Evolutionary conservation across 352 stramenopile genomes (phyloP).

Genomic region (Globisporangium sylvaticum): DNA sequence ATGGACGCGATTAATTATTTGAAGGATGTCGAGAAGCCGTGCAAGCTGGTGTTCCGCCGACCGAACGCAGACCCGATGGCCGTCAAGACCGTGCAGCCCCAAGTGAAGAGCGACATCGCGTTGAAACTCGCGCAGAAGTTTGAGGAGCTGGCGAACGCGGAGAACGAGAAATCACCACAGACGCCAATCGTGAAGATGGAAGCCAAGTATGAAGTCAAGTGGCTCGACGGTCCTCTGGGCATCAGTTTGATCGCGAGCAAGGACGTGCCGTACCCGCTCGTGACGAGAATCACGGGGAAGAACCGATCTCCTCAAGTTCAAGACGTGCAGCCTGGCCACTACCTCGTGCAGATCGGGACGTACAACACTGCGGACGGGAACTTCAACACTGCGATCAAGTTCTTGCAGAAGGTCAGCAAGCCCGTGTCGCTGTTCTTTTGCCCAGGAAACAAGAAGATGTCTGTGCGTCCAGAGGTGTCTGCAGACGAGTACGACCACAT

Average conservation of each 20-base stretch:
- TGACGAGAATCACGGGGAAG: constrained; percentile 86
- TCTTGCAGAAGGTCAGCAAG: constrained; percentile 84
- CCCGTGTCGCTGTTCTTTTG: constrained; percentile 83
- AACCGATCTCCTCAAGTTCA: constrained; percentile 85
- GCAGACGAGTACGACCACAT: constrained; percentile 83
- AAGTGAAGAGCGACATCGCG: constrained; percentile 65
- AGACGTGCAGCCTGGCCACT: constrained; percentile 84
- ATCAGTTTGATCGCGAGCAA: constrained; percentile 88
- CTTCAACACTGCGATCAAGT: constrained; percentile 89
- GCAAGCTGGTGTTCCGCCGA: constrained; percentile 70
- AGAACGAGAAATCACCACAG: constrained; percentile 68
- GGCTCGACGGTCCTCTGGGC: constrained; percentile 78
- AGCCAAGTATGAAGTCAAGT: constrained; percentile 86
- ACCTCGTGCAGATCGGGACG: constrained; percentile 81
- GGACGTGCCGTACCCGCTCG: constrained; percentile 80
- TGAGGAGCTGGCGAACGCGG: constrained; percentile 60
- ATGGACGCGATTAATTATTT: constrained; percentile 79
- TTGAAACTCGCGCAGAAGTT: constrained; percentile 75
- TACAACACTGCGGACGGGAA: constrained; percentile 84
- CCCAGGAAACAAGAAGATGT: constrained; percentile 77
- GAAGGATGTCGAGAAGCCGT: constrained; percentile 77
- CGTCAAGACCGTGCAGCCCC: constrained; percentile 69
- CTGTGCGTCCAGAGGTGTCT: constrained; percentile 53
- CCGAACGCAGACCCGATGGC: constrained; percentile 70
- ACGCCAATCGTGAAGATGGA: constrained; percentile 73